These are phyloP conservation scores for Diaporthe ampelina DNA, from an alignment of 2,329 filamentous ascomycete species.

Conservation along the genomic window DNA sequence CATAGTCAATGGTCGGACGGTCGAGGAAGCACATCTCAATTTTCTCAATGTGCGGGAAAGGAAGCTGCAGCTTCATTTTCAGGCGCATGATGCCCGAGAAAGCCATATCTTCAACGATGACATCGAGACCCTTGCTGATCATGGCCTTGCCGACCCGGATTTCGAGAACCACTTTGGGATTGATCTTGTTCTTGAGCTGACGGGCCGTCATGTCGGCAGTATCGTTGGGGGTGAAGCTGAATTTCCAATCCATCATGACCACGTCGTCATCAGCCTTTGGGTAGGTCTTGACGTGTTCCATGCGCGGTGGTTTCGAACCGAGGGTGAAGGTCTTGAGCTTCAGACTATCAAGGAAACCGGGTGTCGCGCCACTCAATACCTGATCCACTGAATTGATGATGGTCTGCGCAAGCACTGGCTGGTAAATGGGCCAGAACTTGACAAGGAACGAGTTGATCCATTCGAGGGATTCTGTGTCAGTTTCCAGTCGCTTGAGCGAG, in stretches of 20 bases:
- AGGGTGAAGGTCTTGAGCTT: conserved; percentile 94
- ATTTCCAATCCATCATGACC: conserved; percentile 99
- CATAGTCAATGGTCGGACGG: conserved; percentile 91
- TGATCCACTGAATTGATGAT: conserved; percentile 96
- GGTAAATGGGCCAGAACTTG: conserved; percentile 99
- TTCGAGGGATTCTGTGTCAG: conserved; percentile 91
- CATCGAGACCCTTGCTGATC: conserved; percentile 95
- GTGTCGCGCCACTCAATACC: conserved; percentile 92
- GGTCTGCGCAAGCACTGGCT: conserved; percentile 91
- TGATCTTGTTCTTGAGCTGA: conserved; percentile 95
- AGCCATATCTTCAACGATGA: conserved; percentile 98
- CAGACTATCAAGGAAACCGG: conserved; percentile 92
- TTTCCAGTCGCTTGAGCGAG: conserved; percentile 88
- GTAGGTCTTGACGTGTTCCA: conserved; percentile 99
- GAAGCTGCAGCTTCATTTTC: conserved; percentile 96
- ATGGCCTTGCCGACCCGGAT: conserved; percentile 95
- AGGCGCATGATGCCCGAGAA: conserved; percentile 96
- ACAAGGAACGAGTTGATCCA: conserved; percentile 99
- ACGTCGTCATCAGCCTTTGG: conserved; percentile 95
- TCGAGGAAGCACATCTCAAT: conserved; percentile 96
- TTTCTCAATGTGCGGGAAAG: conserved; percentile 95
- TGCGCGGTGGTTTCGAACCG: conserved; percentile 92
- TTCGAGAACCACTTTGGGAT: conserved; percentile 95
- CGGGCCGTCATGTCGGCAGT: conserved; percentile 89
- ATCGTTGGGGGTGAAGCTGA: conserved; percentile 98